These are phyloP conservation scores for Casuarina glauca DNA, from an alignment of 306 rosid species.

Conservation along the genomic window DNA sequence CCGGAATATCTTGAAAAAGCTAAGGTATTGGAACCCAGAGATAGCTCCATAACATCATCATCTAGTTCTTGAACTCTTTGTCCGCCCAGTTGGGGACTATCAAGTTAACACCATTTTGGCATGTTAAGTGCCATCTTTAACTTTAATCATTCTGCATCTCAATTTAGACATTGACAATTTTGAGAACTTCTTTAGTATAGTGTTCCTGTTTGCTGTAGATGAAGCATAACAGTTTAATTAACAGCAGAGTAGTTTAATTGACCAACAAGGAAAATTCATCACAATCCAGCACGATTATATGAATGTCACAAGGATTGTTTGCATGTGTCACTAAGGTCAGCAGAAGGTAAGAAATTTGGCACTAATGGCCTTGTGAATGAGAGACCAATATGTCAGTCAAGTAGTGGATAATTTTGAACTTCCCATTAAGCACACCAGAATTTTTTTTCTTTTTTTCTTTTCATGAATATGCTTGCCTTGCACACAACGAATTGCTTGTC, in stretches of 20 bases:
- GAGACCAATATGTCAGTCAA: too few relatives aligned
- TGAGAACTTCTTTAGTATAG: background rate
- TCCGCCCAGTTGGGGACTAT: too few relatives aligned
- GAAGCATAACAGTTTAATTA: background rate
- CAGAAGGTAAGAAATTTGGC: background rate
- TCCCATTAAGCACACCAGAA: too few relatives aligned
- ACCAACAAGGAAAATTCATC: background rate
- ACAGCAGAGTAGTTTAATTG: background rate
- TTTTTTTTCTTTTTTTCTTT: too few relatives aligned
- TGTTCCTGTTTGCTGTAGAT: background rate
- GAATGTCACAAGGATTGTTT: background rate
- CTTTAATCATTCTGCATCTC: background rate
- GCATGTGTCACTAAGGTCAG: background rate
- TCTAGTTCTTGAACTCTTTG: background rate
- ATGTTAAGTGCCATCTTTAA: background rate
- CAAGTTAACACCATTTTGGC: too few relatives aligned
- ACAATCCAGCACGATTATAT: background rate
- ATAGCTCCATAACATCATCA: background rate
- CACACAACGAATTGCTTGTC: too few relatives aligned
- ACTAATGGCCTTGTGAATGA: too few relatives aligned
- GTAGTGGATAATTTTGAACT: too few relatives aligned
- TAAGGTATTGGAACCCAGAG: slow-evolving; percentile 45
- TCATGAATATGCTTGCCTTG: too few relatives aligned
- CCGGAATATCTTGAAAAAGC: slow-evolving; percentile 66
- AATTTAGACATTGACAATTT: background rate